Evolutionary conservation across 306 rosid genomes (phyloP), one percentile per base, ranked within the genome.

Genomic region (Sicyos edulis): DNA sequence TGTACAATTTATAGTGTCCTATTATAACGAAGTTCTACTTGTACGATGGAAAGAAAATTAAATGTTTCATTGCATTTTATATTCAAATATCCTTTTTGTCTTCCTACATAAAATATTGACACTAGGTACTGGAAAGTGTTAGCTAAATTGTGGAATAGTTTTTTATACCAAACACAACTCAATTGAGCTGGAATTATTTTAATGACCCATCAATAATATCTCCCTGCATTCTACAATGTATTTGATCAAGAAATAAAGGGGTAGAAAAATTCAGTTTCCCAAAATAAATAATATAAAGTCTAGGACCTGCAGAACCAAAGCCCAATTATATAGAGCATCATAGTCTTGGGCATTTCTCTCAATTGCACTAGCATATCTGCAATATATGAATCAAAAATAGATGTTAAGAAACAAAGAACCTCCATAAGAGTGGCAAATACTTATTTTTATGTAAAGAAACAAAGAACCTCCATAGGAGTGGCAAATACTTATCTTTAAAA

Each of bases 321-420:
- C 99, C 96, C 99, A 95, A 69, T 91, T 95, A 86, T 95, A 95
- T 4, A 95, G 86, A 16, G 99, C 97, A 78, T 95, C 99, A 80
- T 89, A 89, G 84, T 95, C 99, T n/a, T 83, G 89, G 52, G 92
- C 91, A 58, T 91, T 89, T 85, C 96, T 89, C 86, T 88, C 97
- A 79, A 91, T 87, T 54, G 97, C 91, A 81, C 88, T 80, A 66
- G 97, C 99, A 86, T 95, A 95, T 86, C 99, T 95, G 80, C 80
- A 81, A 77, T 78, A 70, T 70, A 75, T 56, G 60, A 56, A 24
- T 12, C 50, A 22, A 78, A 72, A 65, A 55, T 21, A 40, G 8
- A 73, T 75, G 11, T 58, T 61, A 4, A 19, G 58, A 34, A 69
- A 21, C 54, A 26, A 37, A 19, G 13, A 74, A 74, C 22, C 54